phyloP scores from a whole-genome alignment of 768 basidiomycete genomes.

The Jaapia argillacea region DNA sequence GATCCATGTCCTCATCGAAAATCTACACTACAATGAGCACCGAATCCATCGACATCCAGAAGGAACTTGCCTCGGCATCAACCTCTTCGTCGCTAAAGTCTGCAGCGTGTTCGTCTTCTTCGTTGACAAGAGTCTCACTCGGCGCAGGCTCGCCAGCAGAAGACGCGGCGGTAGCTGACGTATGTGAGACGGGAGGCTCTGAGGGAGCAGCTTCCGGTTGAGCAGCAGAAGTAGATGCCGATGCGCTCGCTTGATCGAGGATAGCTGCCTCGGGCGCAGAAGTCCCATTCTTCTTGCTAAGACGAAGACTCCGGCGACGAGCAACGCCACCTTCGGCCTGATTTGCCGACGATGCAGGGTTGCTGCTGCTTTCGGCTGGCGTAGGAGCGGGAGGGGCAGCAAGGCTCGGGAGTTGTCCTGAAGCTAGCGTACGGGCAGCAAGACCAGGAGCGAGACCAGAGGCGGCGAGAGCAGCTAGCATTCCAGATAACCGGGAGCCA shows the following conservation, averaged over 20 bases:
- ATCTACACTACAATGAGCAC: slow-evolving; percentile 34
- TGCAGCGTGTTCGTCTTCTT: slow-evolving; percentile 53
- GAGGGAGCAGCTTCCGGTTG: slow-evolving; percentile 7
- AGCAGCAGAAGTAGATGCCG: slow-evolving; percentile 6
- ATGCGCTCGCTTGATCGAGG: slow-evolving; percentile 8
- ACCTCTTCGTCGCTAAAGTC: slow-evolving; percentile 82
- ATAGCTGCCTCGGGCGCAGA: slow-evolving; percentile 11
- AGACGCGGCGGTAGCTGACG: slow-evolving; percentile 16
- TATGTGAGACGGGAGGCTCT: slow-evolving; percentile 15
- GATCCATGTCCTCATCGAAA: slow-evolving; percentile 80
- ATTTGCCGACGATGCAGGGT: slow-evolving; percentile 22
- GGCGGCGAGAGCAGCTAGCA: slow-evolving; percentile 84
- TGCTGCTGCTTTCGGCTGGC: slow-evolving; percentile 16
- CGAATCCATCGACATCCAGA: neutral
- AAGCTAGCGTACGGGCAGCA: neutral
- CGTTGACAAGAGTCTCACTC: slow-evolving; percentile 46
- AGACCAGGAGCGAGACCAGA: slow-evolving; percentile 18
- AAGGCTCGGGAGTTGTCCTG: too few species aligned
- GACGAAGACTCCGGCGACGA: slow-evolving; percentile 73
- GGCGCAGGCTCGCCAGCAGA: slow-evolving; percentile 29
- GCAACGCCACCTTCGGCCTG: slow-evolving; percentile 21
- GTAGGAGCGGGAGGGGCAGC: slow-evolving; percentile 5
- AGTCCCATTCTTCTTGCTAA: slow-evolving; percentile 59
- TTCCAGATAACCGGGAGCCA: slow-evolving; percentile 66
- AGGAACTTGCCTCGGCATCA: too few species aligned